phyloP scores from a whole-genome alignment of 106 monocot species.

The Dioscorea zingiberensis region DNA sequence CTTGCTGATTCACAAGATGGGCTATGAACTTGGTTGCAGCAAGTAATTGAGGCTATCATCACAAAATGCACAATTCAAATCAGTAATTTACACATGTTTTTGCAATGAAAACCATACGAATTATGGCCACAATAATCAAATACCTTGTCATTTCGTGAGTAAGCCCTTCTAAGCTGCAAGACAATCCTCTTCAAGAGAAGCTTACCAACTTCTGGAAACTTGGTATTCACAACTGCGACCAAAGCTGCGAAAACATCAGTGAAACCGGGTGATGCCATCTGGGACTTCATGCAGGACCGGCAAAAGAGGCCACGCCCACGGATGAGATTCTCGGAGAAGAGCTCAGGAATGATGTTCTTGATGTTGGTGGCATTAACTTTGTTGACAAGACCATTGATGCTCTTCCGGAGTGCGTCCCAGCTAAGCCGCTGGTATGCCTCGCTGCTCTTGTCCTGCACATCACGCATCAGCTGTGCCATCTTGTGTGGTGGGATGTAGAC shows the following conservation, averaged over 20 bases:
- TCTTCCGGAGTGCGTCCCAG: conserved; percentile 91
- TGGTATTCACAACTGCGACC: conserved; percentile 92
- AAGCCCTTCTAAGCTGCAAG: conserved; percentile 85
- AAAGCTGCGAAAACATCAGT: conserved; percentile 90
- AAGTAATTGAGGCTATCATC: conserved; percentile 70
- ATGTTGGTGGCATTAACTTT: conserved; percentile 97
- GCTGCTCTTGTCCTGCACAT: conserved; percentile 76
- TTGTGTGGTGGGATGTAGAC: conserved; percentile 79
- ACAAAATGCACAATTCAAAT: not conserved
- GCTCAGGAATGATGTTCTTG: conserved; percentile 93
- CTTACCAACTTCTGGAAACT: conserved; percentile 83
- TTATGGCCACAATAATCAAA: not conserved
- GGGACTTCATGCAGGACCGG: conserved; percentile 91
- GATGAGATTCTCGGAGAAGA: conserved; percentile 87
- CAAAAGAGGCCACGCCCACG: conserved; percentile 86
- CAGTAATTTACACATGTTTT: not conserved
- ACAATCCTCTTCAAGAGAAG: conserved; percentile 76
- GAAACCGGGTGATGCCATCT: conserved; percentile 93
- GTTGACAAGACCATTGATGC: conserved; percentile 92
- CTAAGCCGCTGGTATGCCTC: conserved; percentile 80
- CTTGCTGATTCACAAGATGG: conserved; percentile 93
- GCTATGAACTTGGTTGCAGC: conserved; percentile 95
- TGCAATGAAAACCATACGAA: not conserved
- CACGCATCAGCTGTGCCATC: conserved; percentile 88
- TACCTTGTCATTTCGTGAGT: conserved; percentile 86